Evolutionary conservation across 306 rosid genomes (phyloP).

Genomic region (Mimosa bimucronata): DNA sequence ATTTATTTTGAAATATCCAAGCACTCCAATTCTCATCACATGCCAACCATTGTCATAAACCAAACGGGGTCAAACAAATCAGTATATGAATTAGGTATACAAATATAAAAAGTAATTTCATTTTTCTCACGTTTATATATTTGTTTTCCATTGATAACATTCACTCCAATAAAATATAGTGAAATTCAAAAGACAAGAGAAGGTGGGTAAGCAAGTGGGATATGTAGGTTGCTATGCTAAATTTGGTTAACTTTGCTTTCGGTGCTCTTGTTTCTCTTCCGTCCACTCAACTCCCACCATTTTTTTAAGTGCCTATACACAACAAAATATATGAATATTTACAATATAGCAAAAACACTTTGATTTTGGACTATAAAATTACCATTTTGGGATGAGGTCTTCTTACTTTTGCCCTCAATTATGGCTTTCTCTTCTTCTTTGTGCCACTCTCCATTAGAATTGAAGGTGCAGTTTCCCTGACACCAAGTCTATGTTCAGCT

Average conservation of each 20-base stretch:
- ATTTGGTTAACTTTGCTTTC: slow-evolving; percentile 12
- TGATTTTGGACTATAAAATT: neutral
- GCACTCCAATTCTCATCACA: neutral
- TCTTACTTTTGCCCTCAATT: neutral
- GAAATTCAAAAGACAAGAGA: neutral
- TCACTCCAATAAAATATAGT: neutral
- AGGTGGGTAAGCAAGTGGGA: neutral
- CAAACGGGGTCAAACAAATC: neutral
- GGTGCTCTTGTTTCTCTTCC: neutral
- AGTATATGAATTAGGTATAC: neutral
- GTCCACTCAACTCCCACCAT: slow-evolving; percentile 21
- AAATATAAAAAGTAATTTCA: neutral
- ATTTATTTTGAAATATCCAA: no score
- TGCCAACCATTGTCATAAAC: neutral
- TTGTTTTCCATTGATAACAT: neutral
- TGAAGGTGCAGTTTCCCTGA: slow-evolving; percentile 47
- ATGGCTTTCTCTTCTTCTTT: slow-evolving; percentile 64
- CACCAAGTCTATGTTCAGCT: neutral
- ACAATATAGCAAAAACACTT: neutral
- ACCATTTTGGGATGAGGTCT: neutral
- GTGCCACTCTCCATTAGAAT: slow-evolving; percentile 49
- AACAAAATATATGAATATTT: neutral
- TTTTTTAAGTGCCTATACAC: neutral
- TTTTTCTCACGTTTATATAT: neutral
- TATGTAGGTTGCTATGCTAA: neutral